Conservation (phyloP, 2,329 filamentous ascomycete genomes). For the Alternaria gansuensis region DNA sequence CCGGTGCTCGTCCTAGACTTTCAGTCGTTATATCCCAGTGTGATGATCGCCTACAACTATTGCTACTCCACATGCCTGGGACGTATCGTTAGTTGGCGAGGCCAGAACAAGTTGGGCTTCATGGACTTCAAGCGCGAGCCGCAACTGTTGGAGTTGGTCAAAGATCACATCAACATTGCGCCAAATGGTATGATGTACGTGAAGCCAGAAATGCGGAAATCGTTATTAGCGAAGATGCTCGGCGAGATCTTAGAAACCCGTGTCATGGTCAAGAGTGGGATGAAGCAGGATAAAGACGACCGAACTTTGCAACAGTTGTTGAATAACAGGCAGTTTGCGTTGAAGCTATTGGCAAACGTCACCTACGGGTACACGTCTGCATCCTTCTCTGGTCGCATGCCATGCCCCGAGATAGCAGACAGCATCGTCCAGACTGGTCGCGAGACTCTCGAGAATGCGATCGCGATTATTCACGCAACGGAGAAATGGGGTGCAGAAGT, state of each 20-base stretch:
- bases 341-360: constrained; percentile 98
- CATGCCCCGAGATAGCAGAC: constrained; percentile 96
- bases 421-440: constrained; percentile 96
- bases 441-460: constrained; percentile 92
- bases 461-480: constrained; percentile 89
- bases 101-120: constrained; percentile 93
- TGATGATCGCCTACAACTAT: constrained; percentile 99
- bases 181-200: constrained; percentile 98
- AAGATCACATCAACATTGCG: constrained; percentile 88
- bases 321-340: constrained; percentile 90
- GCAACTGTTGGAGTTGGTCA: constrained; percentile 76
- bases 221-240: constrained; percentile 93
- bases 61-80: constrained; percentile 98
- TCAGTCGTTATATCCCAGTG: constrained; percentile 92
- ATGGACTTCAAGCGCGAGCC: constrained; percentile 82
- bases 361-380: constrained; percentile 98
- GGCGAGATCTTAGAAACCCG: constrained; percentile 94
- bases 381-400: constrained; percentile 96
- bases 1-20: constrained; percentile 93
- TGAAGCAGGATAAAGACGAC: constrained; percentile 93
- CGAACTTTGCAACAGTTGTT: constrained; percentile 83
- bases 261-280: constrained; percentile 96
- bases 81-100: constrained; percentile 85
- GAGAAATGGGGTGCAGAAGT: constrained; percentile 92
- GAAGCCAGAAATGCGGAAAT: constrained; percentile 85